Conservation (phyloP, 352 stramenopile species). For the Globisporangium mamillatum region DNA sequence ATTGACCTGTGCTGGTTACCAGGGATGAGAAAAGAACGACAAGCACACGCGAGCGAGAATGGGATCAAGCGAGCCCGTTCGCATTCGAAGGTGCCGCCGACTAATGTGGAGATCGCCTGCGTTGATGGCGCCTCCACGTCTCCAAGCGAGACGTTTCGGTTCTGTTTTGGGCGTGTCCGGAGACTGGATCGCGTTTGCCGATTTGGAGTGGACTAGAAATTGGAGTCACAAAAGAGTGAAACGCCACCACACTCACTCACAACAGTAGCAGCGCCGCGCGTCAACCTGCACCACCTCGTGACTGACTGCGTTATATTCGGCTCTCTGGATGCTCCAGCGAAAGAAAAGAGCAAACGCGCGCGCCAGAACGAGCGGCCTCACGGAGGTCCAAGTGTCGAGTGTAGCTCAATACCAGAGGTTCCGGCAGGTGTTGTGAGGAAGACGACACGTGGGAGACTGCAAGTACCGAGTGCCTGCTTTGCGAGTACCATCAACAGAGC, state of each 20-base stretch:
- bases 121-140: not conserved
- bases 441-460: not conserved
- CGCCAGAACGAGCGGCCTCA: not conserved
- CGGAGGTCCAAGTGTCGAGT: not conserved
- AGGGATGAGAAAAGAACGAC: not conserved
- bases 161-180: slow-evolving; percentile 4
- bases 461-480: not conserved
- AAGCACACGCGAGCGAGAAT: not conserved
- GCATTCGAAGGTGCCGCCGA: not conserved
- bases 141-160: slow-evolving; percentile 7
- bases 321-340: not conserved
- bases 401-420: not conserved
- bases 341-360: not conserved
- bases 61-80: not conserved
- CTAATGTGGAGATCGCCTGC: not conserved
- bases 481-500: not conserved
- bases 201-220: not conserved
- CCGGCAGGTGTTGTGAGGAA: not conserved
- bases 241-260: not conserved
- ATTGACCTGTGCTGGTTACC: not conserved
- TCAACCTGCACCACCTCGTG: not conserved
- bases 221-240: not conserved
- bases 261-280: not conserved
- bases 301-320: not conserved
- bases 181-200: not conserved